Conservation (phyloP, 2,329 filamentous ascomycete species). For the Aureobasidium uvarum region DNA sequence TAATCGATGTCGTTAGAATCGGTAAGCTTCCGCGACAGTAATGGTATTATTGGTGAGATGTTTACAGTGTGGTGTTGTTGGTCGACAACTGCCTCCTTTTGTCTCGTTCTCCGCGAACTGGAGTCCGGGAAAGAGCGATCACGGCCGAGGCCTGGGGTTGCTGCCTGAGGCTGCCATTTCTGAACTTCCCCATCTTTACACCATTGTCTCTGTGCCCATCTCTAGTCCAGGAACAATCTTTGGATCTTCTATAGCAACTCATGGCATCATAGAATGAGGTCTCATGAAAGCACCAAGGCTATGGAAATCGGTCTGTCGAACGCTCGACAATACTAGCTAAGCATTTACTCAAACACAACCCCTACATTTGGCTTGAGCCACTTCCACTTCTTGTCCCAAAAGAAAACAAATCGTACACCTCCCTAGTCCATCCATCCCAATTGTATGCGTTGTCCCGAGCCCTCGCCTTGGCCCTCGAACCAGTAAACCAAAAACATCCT, state of each 20-base stretch:
- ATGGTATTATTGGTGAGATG: background rate
- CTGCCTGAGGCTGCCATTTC: background rate
- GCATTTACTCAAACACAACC: background rate
- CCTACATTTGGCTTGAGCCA: constrained; percentile 17
- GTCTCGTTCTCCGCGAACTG: constrained; percentile 7
- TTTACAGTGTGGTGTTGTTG: background rate
- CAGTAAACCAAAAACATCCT: background rate
- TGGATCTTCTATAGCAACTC: background rate
- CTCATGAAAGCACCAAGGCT: background rate
- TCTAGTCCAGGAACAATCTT: background rate
- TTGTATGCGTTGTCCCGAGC: constrained; percentile 8
- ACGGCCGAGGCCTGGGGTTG: constrained; percentile 7
- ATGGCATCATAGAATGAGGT: too few species aligned
- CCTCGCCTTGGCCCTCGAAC: background rate
- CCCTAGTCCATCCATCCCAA: background rate
- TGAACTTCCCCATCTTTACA: background rate
- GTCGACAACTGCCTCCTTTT: constrained; percentile 4
- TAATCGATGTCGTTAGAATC: constrained; percentile 7
- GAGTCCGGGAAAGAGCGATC: constrained; percentile 9
- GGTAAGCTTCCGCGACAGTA: background rate
- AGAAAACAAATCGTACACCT: constrained; percentile 1
- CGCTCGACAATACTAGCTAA: background rate
- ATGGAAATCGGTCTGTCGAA: background rate
- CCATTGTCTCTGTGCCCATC: background rate
- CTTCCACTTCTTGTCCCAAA: background rate